Conservation (phyloP, 345 rosid genomes). For the Citrus sinensis region DNA sequence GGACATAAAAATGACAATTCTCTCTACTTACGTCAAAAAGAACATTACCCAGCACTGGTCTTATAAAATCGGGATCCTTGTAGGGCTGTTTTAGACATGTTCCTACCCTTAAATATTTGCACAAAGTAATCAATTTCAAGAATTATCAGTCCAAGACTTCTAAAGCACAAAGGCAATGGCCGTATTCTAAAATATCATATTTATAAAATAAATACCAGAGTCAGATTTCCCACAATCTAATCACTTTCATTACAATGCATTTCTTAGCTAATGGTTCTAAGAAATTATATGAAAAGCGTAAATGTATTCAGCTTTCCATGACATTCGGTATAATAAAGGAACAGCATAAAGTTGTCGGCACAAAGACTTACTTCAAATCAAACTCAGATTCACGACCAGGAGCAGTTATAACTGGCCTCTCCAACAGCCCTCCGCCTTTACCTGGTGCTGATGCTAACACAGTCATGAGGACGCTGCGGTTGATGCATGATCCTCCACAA, state of each 20-base stretch:
- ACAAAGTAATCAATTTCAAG: neutral
- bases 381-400: conserved; percentile 81
- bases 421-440: conserved; percentile 75
- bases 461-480: conserved; percentile 51
- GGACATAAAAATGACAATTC: neutral
- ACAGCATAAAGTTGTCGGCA: neutral
- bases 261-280: neutral
- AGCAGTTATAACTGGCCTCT: conserved; percentile 58
- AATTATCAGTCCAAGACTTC: neutral
- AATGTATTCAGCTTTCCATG: neutral
- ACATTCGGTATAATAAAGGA: too few relatives aligned
- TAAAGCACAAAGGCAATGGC: neutral
- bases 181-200: neutral
- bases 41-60: neutral
- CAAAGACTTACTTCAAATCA: conserved; percentile 54
- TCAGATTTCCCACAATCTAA: neutral
- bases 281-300: neutral
- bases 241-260: neutral
- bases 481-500: conserved; percentile 48
- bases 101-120: too few relatives aligned
- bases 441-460: conserved; percentile 43
- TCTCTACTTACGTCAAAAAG: neutral
- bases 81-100: neutral
- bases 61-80: neutral
- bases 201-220: neutral